Conservation (phyloP, 371 early-diverging fungal genomes). For the Blakeslea trispora region DNA sequence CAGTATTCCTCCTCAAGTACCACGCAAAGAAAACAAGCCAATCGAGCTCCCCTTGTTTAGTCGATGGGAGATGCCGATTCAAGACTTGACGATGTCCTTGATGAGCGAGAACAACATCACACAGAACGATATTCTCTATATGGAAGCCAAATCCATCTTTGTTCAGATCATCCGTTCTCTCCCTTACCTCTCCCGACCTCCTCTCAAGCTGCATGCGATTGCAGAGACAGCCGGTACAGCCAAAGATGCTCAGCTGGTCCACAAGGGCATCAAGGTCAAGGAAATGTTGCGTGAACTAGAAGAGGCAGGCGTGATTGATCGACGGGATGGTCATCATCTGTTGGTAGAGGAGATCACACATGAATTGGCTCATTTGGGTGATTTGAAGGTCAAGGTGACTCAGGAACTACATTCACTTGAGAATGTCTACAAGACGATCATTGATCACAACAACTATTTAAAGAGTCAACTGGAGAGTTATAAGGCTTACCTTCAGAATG, state of each 20-base stretch:
- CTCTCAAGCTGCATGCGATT: constrained; percentile 67
- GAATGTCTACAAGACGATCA: constrained; percentile 86
- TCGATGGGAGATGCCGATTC: constrained; percentile 88
- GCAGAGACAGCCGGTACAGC: constrained; percentile 82
- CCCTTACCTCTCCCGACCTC: constrained; percentile 58
- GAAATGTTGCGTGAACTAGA: constrained; percentile 91
- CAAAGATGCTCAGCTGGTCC: constrained; percentile 82
- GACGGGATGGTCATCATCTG: constrained; percentile 73
- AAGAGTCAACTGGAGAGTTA: constrained; percentile 87
- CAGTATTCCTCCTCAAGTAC: constrained; percentile 71
- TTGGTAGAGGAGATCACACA: constrained; percentile 87
- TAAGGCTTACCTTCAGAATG: constrained; percentile 92
- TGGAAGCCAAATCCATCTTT: constrained; percentile 92
- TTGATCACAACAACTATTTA: constrained; percentile 91
- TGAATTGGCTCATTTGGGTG: constrained; percentile 89
- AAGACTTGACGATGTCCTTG: constrained; percentile 26
- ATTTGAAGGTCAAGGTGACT: constrained; percentile 82
- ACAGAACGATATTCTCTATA: constrained; percentile 90
- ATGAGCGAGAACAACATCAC: constrained; percentile 88
- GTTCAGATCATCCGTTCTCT: constrained; percentile 90
- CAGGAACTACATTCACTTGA: constrained; percentile 76
- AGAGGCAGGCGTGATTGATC: constrained; percentile 74
- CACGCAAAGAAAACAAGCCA: constrained; percentile 79
- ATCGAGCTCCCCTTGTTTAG: constrained; percentile 83
- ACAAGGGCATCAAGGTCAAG: constrained; percentile 90